Percentiles rank a stretch among this genome's conserved stretches.
phyloP scores from a whole-genome alignment of 1,284 basidiomycete genomes.

The Ceraceosorus guamensis region DNA sequence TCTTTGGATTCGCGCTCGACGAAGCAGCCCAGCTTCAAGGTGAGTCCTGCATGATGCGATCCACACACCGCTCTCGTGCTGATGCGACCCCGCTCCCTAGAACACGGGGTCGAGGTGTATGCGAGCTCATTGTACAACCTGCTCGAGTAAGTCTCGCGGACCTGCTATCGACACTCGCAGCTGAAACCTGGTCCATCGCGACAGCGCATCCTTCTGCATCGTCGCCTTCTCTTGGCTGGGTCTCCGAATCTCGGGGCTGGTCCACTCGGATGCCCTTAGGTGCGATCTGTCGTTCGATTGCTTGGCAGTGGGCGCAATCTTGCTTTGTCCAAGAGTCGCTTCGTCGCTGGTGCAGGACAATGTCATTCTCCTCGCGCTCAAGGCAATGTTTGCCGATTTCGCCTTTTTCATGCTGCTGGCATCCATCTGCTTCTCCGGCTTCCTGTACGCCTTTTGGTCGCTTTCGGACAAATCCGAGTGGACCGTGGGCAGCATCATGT shows the following conservation, averaged over 20 bases:
- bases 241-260: slow-evolving; percentile 42
- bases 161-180: too few relatives aligned
- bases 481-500: slow-evolving; percentile 60
- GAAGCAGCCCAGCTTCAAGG: slow-evolving; percentile 80
- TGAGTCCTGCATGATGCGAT: neutral
- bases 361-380: slow-evolving; percentile 48
- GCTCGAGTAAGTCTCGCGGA: slow-evolving; percentile 9
- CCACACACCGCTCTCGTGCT: neutral
- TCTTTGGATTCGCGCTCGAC: slow-evolving; percentile 70
- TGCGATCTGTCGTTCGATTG: slow-evolving; percentile 46
- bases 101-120: slow-evolving; percentile 76
- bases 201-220: slow-evolving; percentile 33
- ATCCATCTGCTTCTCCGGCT: slow-evolving; percentile 61
- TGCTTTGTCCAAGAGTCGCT: slow-evolving; percentile 49
- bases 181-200: too few relatives aligned
- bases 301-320: slow-evolving; percentile 42
- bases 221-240: slow-evolving; percentile 46
- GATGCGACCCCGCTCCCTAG: slow-evolving; percentile 42
- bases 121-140: slow-evolving; percentile 44
- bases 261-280: slow-evolving; percentile 17
- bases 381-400: slow-evolving; percentile 73
- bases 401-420: slow-evolving; percentile 74
- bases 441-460: slow-evolving; percentile 84
- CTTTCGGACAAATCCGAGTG: slow-evolving; percentile 49
- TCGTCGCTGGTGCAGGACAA: slow-evolving; percentile 49